phyloP scores from a whole-genome alignment of 139 green algal genomes.

The Tetraselmis chui region DNA sequence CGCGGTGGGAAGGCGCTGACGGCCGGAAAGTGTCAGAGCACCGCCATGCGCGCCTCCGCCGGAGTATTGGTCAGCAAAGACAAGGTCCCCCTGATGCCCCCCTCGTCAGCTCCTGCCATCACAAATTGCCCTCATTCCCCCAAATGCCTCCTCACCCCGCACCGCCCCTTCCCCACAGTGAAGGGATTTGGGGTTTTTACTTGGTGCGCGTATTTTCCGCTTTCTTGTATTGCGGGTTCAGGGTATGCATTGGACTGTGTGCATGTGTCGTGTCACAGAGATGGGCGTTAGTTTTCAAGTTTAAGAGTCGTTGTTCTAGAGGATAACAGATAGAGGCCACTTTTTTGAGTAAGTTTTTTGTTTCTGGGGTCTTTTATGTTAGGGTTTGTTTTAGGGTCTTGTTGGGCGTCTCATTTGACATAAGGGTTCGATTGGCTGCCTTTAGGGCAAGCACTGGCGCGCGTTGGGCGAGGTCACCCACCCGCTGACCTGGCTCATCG shows the following conservation, averaged over 20 bases:
- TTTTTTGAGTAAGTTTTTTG: too few relatives aligned
- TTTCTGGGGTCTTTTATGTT: neutral
- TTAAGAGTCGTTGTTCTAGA: neutral
- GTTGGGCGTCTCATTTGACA: too few relatives aligned
- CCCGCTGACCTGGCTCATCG: slow-evolving; percentile 9
- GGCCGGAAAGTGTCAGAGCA: neutral
- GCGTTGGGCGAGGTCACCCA: slow-evolving; percentile 9
- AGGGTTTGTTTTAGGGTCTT: neutral
- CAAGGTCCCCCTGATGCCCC: neutral
- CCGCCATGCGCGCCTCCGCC: neutral
- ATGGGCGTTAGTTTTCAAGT: neutral
- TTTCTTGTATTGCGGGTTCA: too few relatives aligned
- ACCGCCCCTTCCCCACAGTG: too few relatives aligned
- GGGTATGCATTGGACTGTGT: too few relatives aligned
- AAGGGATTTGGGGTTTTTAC: neutral
- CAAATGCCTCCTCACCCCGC: neutral
- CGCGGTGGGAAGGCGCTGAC: neutral
- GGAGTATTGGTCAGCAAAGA: neutral
- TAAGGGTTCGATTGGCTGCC: too few relatives aligned
- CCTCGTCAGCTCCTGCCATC: too few relatives aligned
- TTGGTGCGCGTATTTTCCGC: neutral
- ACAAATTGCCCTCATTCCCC: neutral
- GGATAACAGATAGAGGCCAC: too few relatives aligned
- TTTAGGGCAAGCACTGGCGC: neutral
- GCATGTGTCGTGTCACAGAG: too few relatives aligned